Conservation (phyloP, 768 basidiomycete species). For the Cystofilobasidium capitatum region DNA sequence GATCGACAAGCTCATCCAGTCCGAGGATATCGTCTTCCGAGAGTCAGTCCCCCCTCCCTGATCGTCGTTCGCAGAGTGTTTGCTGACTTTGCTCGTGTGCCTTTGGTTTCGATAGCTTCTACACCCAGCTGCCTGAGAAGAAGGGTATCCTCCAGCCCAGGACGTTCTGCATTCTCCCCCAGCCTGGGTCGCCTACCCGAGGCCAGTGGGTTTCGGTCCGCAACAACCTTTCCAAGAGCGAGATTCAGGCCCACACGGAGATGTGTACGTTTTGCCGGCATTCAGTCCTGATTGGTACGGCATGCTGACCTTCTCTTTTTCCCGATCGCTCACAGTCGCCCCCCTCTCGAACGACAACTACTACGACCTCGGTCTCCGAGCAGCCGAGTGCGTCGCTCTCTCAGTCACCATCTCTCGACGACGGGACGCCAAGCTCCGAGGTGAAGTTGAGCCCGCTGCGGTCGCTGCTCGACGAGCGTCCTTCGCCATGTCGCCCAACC, state of each 20-base stretch:
- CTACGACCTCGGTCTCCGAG: conserved; percentile 26
- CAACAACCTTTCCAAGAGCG: conserved; percentile 62
- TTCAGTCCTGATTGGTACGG: neutral
- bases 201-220: conserved; percentile 52
- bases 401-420: conserved; percentile 14
- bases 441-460: neutral
- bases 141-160: conserved; percentile 53
- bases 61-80: neutral
- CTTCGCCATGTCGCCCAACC: conserved; percentile 16
- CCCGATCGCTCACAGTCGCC: conserved; percentile 5
- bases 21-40: conserved; percentile 59
- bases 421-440: conserved; percentile 4
- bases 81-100: conserved; percentile 7
- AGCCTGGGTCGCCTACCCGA: conserved; percentile 43
- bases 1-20: conserved; percentile 53
- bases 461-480: conserved; percentile 4
- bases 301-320: no score
- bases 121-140: conserved; percentile 62
- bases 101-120: conserved; percentile 63
- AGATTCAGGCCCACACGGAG: conserved; percentile 72
- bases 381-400: conserved; percentile 23
- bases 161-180: conserved; percentile 71
- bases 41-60: conserved; percentile 48
- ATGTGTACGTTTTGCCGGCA: conserved; percentile 48
- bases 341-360: conserved; percentile 27